These are phyloP conservation scores for Acer saccharum DNA, from an alignment of 345 rosid genomes.

Conservation along the genomic window DNA sequence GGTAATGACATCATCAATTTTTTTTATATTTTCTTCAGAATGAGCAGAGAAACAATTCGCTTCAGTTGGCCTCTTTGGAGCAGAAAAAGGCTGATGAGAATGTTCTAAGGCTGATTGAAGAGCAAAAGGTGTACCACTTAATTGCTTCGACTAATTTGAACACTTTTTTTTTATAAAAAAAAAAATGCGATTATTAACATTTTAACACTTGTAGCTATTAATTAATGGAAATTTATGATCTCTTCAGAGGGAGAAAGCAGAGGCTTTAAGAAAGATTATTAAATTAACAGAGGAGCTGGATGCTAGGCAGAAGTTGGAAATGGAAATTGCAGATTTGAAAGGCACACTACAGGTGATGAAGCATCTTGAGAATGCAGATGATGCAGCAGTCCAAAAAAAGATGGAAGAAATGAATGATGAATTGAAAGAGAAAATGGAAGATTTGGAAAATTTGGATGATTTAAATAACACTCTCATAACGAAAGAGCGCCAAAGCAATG, in stretches of 20 bases:
- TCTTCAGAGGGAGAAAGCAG: constrained; percentile 79
- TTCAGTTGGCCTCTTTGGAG: constrained; percentile 74
- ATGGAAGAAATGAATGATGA: constrained; percentile 73
- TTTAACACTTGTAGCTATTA: not conserved
- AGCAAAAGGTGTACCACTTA: constrained; percentile 64
- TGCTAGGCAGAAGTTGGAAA: constrained; percentile 75
- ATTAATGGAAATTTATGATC: constrained; percentile 12
- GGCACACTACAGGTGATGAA: constrained; percentile 79
- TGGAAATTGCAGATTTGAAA: constrained; percentile 84
- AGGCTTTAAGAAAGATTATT: constrained; percentile 57
- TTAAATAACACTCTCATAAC: constrained; percentile 39
- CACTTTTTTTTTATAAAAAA: not conserved
- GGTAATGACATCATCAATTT: constrained; percentile 19
- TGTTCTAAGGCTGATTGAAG: constrained; percentile 70
- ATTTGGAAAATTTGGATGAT: constrained; percentile 33
- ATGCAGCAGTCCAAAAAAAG: constrained; percentile 58
- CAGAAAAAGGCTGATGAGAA: constrained; percentile 78
- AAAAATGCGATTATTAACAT: not conserved
- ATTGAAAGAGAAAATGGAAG: constrained; percentile 52
- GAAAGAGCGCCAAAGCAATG: constrained; percentile 62
- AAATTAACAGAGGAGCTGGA: constrained; percentile 67
- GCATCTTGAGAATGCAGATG: constrained; percentile 78
- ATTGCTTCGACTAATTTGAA: not conserved
- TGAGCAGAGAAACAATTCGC: constrained; percentile 57
- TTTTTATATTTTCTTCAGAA: constrained; percentile 43